Conservation (phyloP, 306 rosid genomes). For the Glycine soja region DNA sequence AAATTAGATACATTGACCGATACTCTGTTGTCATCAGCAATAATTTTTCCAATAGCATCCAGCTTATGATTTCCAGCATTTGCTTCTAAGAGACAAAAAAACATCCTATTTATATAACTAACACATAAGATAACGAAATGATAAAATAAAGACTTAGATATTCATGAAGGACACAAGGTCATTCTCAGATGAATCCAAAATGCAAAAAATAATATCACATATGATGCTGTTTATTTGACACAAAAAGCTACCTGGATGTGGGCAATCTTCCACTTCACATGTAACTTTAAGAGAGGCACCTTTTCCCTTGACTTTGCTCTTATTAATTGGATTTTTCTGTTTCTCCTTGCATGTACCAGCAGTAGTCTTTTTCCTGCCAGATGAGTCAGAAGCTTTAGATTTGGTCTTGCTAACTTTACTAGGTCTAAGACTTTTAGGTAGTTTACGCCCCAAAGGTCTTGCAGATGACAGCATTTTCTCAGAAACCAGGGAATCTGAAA, state of each 20-base stretch:
- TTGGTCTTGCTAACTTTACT: conserved; percentile 56
- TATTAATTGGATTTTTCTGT: conserved; percentile 54
- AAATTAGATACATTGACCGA: conserved; percentile 48
- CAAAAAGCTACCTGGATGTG: conserved; percentile 63
- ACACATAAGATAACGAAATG: conserved; percentile 34
- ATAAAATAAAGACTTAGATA: conserved; percentile 28
- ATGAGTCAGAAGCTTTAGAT: conserved; percentile 65
- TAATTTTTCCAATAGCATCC: conserved; percentile 54
- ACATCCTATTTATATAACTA: conserved; percentile 9
- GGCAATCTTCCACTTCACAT: conserved; percentile 55
- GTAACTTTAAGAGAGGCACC: conserved; percentile 48
- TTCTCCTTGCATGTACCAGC: conserved; percentile 58
- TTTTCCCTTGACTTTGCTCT: conserved; percentile 61
- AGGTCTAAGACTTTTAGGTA: conserved; percentile 57
- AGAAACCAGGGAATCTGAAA: conserved; percentile 53
- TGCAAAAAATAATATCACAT: conserved; percentile 33
- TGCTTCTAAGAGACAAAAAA: conserved; percentile 46
- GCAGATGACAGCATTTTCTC: conserved; percentile 53
- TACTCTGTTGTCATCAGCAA: conserved; percentile 48
- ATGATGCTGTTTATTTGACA: conserved; percentile 13
- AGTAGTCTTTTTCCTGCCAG: conserved; percentile 54
- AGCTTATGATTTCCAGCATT: conserved; percentile 55
- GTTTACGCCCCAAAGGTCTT: conserved; percentile 64
- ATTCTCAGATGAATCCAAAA: conserved; percentile 37
- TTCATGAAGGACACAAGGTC: conserved; percentile 22